Evolutionary conservation across 2,329 filamentous ascomycete genomes (phyloP), one percentile per base, ranked within the genome.

Genomic region (Pseudophaeomoniella oleicola): DNA sequence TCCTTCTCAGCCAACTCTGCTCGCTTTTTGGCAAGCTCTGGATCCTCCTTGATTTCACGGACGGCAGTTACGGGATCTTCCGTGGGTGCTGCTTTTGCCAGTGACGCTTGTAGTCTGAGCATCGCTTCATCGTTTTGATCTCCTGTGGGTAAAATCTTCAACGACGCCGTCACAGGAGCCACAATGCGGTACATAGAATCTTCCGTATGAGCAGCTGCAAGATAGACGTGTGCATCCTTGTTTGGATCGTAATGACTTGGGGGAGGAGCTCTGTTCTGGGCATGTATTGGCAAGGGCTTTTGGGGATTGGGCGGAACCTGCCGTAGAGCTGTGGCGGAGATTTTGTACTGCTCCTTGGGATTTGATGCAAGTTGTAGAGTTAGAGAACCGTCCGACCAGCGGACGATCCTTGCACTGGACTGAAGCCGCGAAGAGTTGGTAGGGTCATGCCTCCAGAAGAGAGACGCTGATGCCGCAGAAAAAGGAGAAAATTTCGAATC

Each of bases 301-400:
- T 56, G 47, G 12, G 66, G 62, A 44, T 60, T 53, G 19, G 70
- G 62, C 43, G 72, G 71, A 19, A 69, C 71, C 30, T 48, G 47
- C 15, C 46, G 44, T 36, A 80, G 62, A 32, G 70, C 55, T 49
- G 73, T 72, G 22, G 69, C 62, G 41, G 69, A 57, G 39, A 77
- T 69, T 42, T 69, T 64, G 53, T 75, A 78, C 46, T 78, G 75
- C 39, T 68, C 67, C 22, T 58, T 64, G 2, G 74, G 71, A 27
- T 74, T 67, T 11, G 70, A 75, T 16, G 73, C 75, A 27, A 79
- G 62, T 47, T 81, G 76, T 3, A 81, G 59, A 2, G 75, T 79
- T 33, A 79, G 56, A 3, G 71, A 77, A 27, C 76, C 76, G 47
- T 81, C 75, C 13, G 73, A 75, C 76, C 76, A 81, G 43, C 71